These are phyloP conservation scores for Coemansia sp. DNA, from an alignment of 192 early-diverging fungal genomes.

Conservation along the genomic window DNA sequence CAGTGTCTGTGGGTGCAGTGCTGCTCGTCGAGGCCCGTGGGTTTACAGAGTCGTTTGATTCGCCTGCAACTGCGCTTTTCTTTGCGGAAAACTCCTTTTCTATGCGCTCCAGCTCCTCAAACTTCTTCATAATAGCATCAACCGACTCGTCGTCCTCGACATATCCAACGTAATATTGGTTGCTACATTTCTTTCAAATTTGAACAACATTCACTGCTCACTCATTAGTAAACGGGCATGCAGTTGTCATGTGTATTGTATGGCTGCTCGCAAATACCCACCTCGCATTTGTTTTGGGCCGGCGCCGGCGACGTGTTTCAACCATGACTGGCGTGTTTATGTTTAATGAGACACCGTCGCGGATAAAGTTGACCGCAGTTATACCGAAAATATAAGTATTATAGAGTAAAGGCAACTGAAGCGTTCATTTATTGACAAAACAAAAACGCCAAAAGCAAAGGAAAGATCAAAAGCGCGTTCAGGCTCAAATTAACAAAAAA, in stretches of 20 bases:
- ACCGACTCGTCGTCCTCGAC: constrained; percentile 96
- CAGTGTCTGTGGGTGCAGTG: constrained; percentile 3
- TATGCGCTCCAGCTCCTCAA: constrained; percentile 90
- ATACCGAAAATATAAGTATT: background rate
- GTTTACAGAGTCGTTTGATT: constrained; percentile 9
- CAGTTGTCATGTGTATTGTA: background rate
- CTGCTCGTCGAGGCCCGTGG: constrained; percentile 9
- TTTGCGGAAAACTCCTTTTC: constrained; percentile 71
- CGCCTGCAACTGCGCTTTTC: constrained; percentile 17
- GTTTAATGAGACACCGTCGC: background rate
- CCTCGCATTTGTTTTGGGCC: constrained; percentile 50
- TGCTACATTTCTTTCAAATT: constrained; percentile 17
- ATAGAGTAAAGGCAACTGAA: background rate
- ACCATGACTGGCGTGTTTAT: constrained; percentile 29
- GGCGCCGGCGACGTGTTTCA: constrained; percentile 47
- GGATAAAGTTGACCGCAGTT: background rate
- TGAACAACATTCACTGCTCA: background rate
- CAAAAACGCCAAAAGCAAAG: background rate
- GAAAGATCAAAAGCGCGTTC: background rate
- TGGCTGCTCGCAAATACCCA: background rate
- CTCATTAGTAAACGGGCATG: background rate
- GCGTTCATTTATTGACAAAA: background rate
- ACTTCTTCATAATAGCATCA: constrained; percentile 97
- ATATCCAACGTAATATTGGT: constrained; percentile 88
- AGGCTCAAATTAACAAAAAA: background rate